Evolutionary conservation across 495 filamentous ascomycete genomes (phyloP).

Genomic region (Haplographium delicatum): DNA sequence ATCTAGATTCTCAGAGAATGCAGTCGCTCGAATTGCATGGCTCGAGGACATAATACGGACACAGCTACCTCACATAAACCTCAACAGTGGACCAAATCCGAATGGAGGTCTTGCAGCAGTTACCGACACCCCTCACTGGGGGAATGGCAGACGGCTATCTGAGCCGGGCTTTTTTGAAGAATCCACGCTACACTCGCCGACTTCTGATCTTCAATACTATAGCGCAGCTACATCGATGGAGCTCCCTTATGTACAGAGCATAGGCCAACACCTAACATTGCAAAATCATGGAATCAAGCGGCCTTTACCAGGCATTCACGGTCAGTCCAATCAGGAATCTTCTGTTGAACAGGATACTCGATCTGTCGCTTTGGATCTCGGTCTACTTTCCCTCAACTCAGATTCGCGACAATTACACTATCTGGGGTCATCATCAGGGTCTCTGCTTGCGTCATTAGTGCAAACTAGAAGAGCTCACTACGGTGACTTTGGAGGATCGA

Average conservation of each 20-base stretch:
- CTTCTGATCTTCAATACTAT: no score
- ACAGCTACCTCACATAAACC: background rate
- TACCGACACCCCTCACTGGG: background rate
- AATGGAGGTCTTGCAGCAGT: background rate
- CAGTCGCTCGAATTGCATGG: slow-evolving; percentile 1
- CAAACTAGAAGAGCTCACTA: background rate
- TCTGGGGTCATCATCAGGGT: background rate
- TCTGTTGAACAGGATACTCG: slow-evolving; percentile 3
- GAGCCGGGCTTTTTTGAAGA: no score
- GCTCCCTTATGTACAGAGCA: background rate
- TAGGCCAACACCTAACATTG: background rate
- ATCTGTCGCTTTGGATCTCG: slow-evolving; percentile 1
- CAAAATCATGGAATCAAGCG: background rate
- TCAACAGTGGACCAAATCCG: background rate
- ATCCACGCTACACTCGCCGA: no score
- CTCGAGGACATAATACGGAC: slow-evolving; percentile 1
- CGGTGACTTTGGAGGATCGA: no score
- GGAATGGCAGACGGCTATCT: background rate
- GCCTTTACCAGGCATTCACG: background rate
- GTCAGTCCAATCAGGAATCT: background rate
- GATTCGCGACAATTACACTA: slow-evolving; percentile 6
- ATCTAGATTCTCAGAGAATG: background rate
- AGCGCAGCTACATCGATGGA: background rate
- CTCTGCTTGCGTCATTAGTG: slow-evolving; percentile 1
- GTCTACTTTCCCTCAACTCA: background rate